Conservation (phyloP, 257 asterid genomes). For the Fraxinus anomala region DNA sequence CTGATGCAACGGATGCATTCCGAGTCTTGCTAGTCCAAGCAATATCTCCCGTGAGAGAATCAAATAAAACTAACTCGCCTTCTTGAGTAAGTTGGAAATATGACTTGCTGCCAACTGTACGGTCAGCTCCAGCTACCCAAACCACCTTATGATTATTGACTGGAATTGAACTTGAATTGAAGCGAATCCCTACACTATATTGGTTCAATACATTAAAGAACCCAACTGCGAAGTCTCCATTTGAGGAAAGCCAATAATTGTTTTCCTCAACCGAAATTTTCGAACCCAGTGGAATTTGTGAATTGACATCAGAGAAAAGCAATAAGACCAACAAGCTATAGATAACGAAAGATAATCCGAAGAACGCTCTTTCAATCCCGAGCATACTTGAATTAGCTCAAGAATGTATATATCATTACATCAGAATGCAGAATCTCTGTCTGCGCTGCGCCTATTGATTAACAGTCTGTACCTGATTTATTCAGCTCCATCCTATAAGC, state of each 20-base stretch:
- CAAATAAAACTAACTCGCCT: conserved; percentile 41
- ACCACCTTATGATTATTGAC: conserved; percentile 29
- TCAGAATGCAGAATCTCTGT: conserved; percentile 15
- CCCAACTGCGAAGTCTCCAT: conserved; percentile 42
- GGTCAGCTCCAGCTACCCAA: conserved; percentile 49
- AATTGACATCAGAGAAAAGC: conserved; percentile 25
- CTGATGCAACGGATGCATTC: conserved; percentile 35
- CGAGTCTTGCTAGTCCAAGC: conserved; percentile 44
- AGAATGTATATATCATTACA: conserved; percentile 14
- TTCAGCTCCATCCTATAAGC: conserved; percentile 17
- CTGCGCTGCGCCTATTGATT: conserved; percentile 26
- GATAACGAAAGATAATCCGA: conserved; percentile 17
- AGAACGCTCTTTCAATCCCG: conserved; percentile 23
- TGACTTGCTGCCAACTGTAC: conserved; percentile 35
- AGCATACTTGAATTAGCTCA: conserved; percentile 30
- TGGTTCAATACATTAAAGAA: conserved; percentile 33
- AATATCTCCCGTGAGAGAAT: conserved; percentile 31
- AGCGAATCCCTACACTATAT: conserved; percentile 38
- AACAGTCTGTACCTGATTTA: conserved; percentile 1
- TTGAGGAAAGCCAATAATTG: conserved; percentile 45
- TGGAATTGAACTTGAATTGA: conserved; percentile 36
- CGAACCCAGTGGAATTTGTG: conserved; percentile 43
- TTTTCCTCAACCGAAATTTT: conserved; percentile 33
- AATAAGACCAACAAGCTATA: conserved; percentile 25
- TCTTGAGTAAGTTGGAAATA: conserved; percentile 35